These are phyloP conservation scores for Carex arenaria DNA, from an alignment of 202 grass and related monocot species.

Conservation along the genomic window DNA sequence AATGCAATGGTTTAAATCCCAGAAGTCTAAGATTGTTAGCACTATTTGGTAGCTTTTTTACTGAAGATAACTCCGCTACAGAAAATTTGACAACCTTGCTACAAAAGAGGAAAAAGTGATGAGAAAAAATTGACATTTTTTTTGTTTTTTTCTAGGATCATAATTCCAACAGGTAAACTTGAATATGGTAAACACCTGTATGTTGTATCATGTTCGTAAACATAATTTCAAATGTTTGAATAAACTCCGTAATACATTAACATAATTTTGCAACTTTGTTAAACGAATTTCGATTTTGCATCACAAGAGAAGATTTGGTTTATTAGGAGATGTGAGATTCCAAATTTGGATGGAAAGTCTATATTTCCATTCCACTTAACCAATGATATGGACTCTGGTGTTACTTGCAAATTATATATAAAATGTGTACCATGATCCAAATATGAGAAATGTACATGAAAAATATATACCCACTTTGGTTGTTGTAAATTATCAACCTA, in stretches of 20 bases:
- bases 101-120: constrained; percentile 34
- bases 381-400: not conserved
- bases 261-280: not conserved
- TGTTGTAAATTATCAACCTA: constrained; percentile 30
- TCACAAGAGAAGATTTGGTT: constrained; percentile 2
- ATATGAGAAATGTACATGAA: not conserved
- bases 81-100: constrained; percentile 75
- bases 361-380: not conserved
- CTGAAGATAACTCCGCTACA: constrained; percentile 52
- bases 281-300: not conserved
- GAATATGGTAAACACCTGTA: not conserved
- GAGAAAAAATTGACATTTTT: constrained; percentile 16
- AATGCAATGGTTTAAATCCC: constrained; percentile 91
- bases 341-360: not conserved
- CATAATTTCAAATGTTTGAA: not conserved
- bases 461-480: not conserved
- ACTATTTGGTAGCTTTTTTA: constrained; percentile 79
- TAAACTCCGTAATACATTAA: not conserved
- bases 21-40: constrained; percentile 66
- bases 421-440: constrained; percentile 2
- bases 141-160: not conserved
- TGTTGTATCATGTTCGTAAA: not conserved
- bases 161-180: not conserved
- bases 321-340: not conserved
- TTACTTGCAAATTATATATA: not conserved